Conservation (phyloP, 2,329 filamentous ascomycete genomes). For the Chaetomiaceae sp. region DNA sequence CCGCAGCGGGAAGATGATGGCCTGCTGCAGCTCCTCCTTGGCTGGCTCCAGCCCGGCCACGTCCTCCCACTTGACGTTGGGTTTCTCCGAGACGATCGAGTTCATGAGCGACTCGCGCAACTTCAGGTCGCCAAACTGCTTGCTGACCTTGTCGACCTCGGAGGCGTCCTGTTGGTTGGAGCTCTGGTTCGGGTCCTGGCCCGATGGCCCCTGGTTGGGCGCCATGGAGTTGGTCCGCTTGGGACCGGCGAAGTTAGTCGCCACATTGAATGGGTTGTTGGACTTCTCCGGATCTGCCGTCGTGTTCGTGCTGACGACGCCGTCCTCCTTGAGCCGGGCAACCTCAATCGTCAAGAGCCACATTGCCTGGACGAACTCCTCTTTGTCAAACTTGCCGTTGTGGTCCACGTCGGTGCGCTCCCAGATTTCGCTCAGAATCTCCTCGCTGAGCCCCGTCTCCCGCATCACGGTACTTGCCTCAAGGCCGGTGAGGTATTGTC, state of each 20-base stretch:
- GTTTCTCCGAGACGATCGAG: constrained; percentile 17
- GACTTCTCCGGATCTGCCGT: neutral
- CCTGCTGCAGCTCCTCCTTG: constrained; percentile 21
- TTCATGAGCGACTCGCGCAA: constrained; percentile 7
- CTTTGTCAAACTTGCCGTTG: neutral
- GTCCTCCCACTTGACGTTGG: constrained; percentile 20
- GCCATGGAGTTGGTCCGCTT: neutral
- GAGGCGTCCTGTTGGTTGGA: neutral
- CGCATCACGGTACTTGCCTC: neutral
- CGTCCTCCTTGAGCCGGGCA: neutral
- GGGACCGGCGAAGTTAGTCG: neutral
- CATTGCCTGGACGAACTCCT: neutral
- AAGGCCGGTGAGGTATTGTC: neutral
- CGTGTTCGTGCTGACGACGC: neutral
- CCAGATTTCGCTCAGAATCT: neutral
- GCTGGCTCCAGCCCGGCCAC: constrained; percentile 17
- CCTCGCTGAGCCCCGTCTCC: neutral
- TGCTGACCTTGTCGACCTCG: neutral
- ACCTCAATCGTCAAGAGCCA: neutral
- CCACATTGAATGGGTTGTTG: neutral
- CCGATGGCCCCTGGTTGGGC: neutral
- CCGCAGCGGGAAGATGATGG: constrained; percentile 18
- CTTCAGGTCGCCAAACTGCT: neutral
- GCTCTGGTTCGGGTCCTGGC: neutral
- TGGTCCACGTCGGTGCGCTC: neutral